Evolutionary conservation across 352 stramenopile species (phyloP).

Genomic region (Globisporangium canariense): DNA sequence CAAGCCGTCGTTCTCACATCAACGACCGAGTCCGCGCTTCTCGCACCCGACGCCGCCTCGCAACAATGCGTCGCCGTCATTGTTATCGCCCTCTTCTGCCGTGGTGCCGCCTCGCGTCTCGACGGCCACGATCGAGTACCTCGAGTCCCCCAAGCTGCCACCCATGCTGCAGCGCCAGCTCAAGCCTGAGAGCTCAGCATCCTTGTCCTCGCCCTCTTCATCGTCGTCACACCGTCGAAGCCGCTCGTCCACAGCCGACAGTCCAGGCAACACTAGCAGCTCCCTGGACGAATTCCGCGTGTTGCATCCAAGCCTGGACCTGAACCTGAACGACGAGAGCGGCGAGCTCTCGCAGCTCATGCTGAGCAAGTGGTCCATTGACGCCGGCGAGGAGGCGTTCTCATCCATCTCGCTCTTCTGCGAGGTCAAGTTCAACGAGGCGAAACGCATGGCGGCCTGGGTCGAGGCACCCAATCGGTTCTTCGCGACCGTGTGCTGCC

Average conservation of each 20-base stretch:
- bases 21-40: constrained; percentile 7
- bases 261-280: not conserved
- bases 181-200: not conserved
- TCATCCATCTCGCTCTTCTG: constrained; percentile 69
- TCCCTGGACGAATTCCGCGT: constrained; percentile 41
- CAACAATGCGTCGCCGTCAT: not conserved
- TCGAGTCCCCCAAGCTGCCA: constrained; percentile 33
- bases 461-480: constrained; percentile 75
- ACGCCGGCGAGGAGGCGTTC: constrained; percentile 51
- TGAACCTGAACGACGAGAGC: constrained; percentile 46
- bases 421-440: constrained; percentile 79
- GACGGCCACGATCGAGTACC: constrained; percentile 25
- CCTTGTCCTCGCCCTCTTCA: not conserved
- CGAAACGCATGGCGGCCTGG: constrained; percentile 68
- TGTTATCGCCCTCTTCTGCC: not conserved
- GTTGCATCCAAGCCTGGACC: constrained; percentile 54
- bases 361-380: constrained; percentile 65
- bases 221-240: not conserved
- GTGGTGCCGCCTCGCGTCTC: constrained; percentile 30
- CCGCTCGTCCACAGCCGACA: constrained; percentile 7
- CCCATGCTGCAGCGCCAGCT: constrained; percentile 33
- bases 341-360: constrained; percentile 57
- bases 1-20: not conserved
- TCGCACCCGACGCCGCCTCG: constrained; percentile 2
- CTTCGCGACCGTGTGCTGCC: constrained; percentile 64